phyloP scores from a whole-genome alignment of 2,329 filamentous ascomycete genomes.

The Didymella exigua region DNA sequence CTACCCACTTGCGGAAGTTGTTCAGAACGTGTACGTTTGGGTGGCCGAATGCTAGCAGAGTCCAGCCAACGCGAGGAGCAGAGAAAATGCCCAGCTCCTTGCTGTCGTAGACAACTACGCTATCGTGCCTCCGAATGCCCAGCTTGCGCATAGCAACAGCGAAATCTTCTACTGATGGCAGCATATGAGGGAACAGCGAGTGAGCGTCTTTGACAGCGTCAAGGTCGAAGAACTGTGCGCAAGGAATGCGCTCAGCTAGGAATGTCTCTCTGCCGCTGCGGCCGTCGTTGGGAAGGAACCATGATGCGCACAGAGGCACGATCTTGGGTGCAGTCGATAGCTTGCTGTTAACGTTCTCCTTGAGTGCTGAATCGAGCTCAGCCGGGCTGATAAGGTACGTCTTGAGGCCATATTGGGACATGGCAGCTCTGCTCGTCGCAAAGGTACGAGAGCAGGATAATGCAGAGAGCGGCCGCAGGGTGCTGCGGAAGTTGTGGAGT shows the following conservation, averaged over 20 bases:
- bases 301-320: conserved; percentile 87
- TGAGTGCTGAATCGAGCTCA: conserved; percentile 80
- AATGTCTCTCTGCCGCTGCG: conserved; percentile 82
- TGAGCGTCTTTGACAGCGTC: conserved; percentile 87
- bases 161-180: conserved; percentile 80
- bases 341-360: conserved; percentile 77
- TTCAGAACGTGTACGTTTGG: conserved; percentile 86
- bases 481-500: conserved; percentile 20
- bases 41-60: conserved; percentile 87
- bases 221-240: conserved; percentile 93
- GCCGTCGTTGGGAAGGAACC: conserved; percentile 94
- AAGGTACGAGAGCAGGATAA: conserved; percentile 18
- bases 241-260: conserved; percentile 81
- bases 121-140: conserved; percentile 85
- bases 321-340: conserved; percentile 83
- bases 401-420: conserved; percentile 60
- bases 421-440: conserved; percentile 29
- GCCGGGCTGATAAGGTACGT: conserved; percentile 86
- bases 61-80: conserved; percentile 93
- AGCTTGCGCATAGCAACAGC: conserved; percentile 86
- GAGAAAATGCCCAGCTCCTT: conserved; percentile 93
- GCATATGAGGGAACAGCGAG: conserved; percentile 95
- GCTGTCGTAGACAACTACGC: conserved; percentile 91
- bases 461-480: conserved; percentile 30
- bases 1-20: conserved; percentile 94